Base-by-base conservation (phyloP, 225 moss, liverwort and hornwort genomes). In the Physcomitrium patens region DNA sequence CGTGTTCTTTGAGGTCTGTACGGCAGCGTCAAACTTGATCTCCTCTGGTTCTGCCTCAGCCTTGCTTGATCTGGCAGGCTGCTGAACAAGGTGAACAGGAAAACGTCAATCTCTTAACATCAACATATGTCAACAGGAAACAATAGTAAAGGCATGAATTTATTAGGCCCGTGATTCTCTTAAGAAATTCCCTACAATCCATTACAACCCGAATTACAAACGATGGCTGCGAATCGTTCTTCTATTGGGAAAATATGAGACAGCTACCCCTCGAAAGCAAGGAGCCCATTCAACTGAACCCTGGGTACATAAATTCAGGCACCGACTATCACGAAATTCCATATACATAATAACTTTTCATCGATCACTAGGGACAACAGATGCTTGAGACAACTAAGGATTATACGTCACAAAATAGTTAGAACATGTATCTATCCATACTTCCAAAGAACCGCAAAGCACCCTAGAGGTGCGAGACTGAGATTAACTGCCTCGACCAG, bases 1-100 rank as follows among this genome's bases (percentile, higher is more conserved):
- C 57, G 95, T 88, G 68, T 99, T 99, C 71, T 76, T 95, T 8
- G 95, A 92, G 9, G 99, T 99, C 77, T 91, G 91, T 71, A 99
- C 95, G 43, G 89, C 90, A 70, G 86, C 88, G 42, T 93, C 89
- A 80, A 86, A 95, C 60, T 82, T 93, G 24, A 80, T 77, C 67
- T 78, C 84, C 54, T 73, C 80, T 41, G 23, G n/a, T 57, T 74
- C 74, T 58, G 74, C 56, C 57, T 83, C 86, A 55, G 81, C 18
- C 20, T 37, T 85, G 17, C 47, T 70, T 73, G 81, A 51, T 52
- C 86, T 70, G 51, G 74, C 68, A 76, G 84, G 86, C 79, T 84
- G 80, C 79, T 87, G 83, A 58, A 68, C 46, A 51, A 70, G 60
- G 63, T 69, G 60, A 24, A 62, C 20, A 14, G 10, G 58, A 63